phyloP scores from a whole-genome alignment of 352 stramenopile species.

The Globisporangium cystogenes region DNA sequence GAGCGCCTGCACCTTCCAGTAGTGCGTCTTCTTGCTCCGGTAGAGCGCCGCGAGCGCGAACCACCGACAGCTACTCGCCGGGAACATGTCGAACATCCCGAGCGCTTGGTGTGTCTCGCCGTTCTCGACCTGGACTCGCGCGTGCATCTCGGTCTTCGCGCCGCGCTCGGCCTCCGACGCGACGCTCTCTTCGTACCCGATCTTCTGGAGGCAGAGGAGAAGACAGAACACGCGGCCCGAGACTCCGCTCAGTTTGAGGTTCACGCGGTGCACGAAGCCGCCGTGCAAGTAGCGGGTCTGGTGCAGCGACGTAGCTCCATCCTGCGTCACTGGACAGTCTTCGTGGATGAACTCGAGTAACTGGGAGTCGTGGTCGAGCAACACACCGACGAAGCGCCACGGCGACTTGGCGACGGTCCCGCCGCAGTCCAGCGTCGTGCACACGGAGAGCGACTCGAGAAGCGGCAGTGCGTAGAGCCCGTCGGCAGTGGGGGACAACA shows the following conservation, averaged over 20 bases:
- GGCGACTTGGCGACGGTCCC: constrained; percentile 14
- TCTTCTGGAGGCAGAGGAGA: constrained; percentile 43
- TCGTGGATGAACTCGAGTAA: constrained; percentile 61
- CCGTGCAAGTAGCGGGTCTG: constrained; percentile 43
- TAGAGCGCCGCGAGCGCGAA: constrained; percentile 46
- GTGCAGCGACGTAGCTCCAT: constrained; percentile 24
- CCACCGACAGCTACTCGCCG: constrained; percentile 29
- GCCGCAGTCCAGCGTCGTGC: constrained; percentile 30
- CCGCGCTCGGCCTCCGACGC: not conserved
- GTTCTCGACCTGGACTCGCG: constrained; percentile 48
- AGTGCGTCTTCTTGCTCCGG: constrained; percentile 38
- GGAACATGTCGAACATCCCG: constrained; percentile 35
- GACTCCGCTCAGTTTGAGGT: constrained; percentile 27
- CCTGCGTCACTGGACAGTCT: constrained; percentile 27
- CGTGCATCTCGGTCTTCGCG: constrained; percentile 2
- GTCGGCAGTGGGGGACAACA: constrained; percentile 28
- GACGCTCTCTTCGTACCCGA: not conserved
- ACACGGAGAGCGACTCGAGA: constrained; percentile 35
- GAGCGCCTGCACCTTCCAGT: constrained; percentile 49
- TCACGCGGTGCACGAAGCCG: constrained; percentile 44
- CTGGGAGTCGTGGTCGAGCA: constrained; percentile 59
- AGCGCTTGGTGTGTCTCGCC: constrained; percentile 36
- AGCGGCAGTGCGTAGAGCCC: constrained; percentile 46
- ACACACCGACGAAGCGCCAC: constrained; percentile 49
- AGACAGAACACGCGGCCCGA: constrained; percentile 44